These are phyloP conservation scores for Agaricus blazei DNA, from an alignment of 768 basidiomycete genomes.

Conservation along the genomic window DNA sequence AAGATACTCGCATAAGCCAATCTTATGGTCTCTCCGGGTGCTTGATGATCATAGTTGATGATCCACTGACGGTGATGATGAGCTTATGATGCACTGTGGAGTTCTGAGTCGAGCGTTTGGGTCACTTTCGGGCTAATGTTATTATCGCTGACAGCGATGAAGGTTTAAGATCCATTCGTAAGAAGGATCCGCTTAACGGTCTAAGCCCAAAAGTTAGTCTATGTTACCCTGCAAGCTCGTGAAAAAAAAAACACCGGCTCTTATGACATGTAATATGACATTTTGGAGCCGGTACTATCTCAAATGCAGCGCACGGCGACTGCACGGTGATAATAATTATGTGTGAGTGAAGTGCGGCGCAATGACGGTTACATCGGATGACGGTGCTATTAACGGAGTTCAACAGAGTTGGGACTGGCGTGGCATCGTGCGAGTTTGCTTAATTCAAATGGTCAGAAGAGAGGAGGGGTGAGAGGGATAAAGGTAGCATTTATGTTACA, in stretches of 20 bases:
- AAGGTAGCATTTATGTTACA: constrained; percentile 10
- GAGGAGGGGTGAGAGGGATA: not conserved
- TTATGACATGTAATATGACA: not conserved
- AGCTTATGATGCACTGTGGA: too few relatives aligned
- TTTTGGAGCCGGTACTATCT: not conserved
- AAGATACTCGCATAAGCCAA: too few relatives aligned
- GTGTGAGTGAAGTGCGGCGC: constrained; percentile 4
- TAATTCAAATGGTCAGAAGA: constrained; percentile 1
- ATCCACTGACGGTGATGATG: too few relatives aligned
- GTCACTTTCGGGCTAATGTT: too few relatives aligned
- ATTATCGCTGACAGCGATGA: too few relatives aligned
- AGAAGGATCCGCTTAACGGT: too few relatives aligned
- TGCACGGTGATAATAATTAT: not conserved
- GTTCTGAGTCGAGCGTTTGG: too few relatives aligned
- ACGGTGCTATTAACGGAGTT: not conserved
- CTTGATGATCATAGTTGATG: too few relatives aligned
- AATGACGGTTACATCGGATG: not conserved
- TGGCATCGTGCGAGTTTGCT: constrained; percentile 9
- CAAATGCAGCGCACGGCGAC: not conserved
- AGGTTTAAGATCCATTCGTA: too few relatives aligned
- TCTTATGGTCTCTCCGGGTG: too few relatives aligned
- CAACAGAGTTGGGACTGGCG: constrained; percentile 5
- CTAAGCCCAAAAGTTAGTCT: too few relatives aligned
- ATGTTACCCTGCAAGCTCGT: too few relatives aligned
- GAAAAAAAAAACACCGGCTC: not conserved